phyloP scores from a whole-genome alignment of 257 asterid genomes.

The Schizonepeta tenuifolia region DNA sequence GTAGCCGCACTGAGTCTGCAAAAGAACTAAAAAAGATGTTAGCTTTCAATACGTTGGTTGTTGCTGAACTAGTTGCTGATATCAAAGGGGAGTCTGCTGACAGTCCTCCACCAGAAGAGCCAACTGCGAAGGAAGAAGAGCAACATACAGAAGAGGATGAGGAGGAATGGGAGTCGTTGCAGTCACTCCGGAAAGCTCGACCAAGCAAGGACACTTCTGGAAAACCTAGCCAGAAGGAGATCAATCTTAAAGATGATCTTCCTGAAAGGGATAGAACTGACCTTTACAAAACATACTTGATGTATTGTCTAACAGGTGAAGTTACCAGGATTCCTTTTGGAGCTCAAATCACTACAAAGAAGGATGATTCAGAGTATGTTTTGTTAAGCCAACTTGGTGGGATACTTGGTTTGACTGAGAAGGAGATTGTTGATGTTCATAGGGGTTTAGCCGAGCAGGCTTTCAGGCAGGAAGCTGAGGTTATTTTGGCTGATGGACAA shows the following conservation, averaged over 20 bases:
- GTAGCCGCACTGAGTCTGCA: conserved; percentile 76
- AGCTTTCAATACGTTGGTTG: conserved; percentile 81
- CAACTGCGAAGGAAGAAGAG: conserved; percentile 44
- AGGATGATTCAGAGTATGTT: conserved; percentile 82
- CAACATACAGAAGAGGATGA: conserved; percentile 48
- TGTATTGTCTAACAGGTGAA: conserved; percentile 86
- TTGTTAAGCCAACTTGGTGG: conserved; percentile 78
- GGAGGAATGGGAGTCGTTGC: conserved; percentile 87
- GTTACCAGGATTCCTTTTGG: conserved; percentile 82
- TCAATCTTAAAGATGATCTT: conserved; percentile 85
- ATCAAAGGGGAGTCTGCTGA: conserved; percentile 84
- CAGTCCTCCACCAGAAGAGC: conserved; percentile 53
- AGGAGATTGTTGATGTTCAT: conserved; percentile 84
- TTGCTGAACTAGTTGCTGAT: conserved; percentile 78
- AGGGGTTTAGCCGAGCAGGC: conserved; percentile 90
- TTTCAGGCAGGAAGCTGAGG: conserved; percentile 91
- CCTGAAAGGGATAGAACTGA: conserved; percentile 83
- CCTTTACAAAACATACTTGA: conserved; percentile 87
- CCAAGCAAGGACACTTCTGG: conserved; percentile 53
- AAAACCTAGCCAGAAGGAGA: conserved; percentile 74
- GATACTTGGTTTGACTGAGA: conserved; percentile 76
- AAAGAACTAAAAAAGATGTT: conserved; percentile 84
- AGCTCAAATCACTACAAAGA: conserved; percentile 70
- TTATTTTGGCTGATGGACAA: conserved; percentile 92
- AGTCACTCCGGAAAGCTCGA: conserved; percentile 70